These are phyloP conservation scores for Cercospora zeina DNA, from an alignment of 2,329 filamentous ascomycete species.

Conservation along the genomic window DNA sequence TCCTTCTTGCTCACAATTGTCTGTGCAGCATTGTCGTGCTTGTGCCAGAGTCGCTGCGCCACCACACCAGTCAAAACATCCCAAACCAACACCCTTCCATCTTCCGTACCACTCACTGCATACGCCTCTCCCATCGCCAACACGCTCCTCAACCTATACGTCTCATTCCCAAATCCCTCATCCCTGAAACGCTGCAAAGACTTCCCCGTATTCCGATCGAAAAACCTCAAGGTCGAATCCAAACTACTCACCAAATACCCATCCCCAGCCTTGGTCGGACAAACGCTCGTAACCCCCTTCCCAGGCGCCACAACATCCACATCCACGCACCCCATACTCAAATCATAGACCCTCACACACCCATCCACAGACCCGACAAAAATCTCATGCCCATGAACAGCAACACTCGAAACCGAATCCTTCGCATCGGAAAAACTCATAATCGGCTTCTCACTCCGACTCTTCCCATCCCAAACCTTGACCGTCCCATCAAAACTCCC, in stretches of 20 bases:
- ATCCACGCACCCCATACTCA: constrained; percentile 69
- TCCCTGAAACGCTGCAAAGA: constrained; percentile 71
- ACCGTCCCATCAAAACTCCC: constrained; percentile 75
- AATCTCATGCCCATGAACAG: constrained; percentile 55
- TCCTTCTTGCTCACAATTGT: constrained; percentile 44
- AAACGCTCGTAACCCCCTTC: constrained; percentile 68
- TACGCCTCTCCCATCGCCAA: constrained; percentile 75
- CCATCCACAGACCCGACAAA: constrained; percentile 82
- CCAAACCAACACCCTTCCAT: constrained; percentile 75
- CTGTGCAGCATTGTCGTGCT: constrained; percentile 31
- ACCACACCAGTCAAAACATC: constrained; percentile 74
- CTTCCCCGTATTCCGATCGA: constrained; percentile 74
- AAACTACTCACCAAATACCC: constrained; percentile 72
- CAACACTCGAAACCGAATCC: constrained; percentile 61
- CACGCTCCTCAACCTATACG: constrained; percentile 71
- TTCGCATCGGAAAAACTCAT: constrained; percentile 72
- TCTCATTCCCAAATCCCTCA: constrained; percentile 61
- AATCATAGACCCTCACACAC: constrained; percentile 75
- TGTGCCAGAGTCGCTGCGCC: constrained; percentile 60
- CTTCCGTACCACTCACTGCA: constrained; percentile 79
- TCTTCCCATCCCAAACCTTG: constrained; percentile 70
- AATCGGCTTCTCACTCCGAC: constrained; percentile 60
- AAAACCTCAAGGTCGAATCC: constrained; percentile 74
- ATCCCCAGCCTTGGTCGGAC: constrained; percentile 69
- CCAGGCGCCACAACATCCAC: constrained; percentile 64